Conservation (phyloP, 805 yeast genomes). For the Saturnispora mendoncae region DNA sequence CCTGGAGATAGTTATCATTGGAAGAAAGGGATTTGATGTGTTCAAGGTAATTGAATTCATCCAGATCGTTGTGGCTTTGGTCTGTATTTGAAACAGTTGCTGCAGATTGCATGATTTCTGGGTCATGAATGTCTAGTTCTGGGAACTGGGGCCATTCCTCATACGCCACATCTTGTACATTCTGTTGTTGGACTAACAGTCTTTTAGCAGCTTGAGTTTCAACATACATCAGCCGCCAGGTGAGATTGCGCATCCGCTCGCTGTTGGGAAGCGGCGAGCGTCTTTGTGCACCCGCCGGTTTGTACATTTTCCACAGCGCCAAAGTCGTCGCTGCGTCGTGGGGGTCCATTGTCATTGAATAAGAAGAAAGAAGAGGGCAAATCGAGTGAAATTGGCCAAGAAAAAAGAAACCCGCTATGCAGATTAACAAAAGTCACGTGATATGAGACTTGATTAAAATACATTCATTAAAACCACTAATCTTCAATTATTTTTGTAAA, state of each 20-base stretch:
- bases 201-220: slow-evolving; percentile 15
- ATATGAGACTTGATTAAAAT: no score
- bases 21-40: slow-evolving; percentile 16
- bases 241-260: slow-evolving; percentile 70
- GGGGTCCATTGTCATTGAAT: slow-evolving; percentile 3
- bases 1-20: slow-evolving; percentile 12
- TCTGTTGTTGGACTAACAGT: neutral
- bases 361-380: neutral
- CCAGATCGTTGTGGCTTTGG: neutral
- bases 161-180: slow-evolving; percentile 5
- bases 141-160: slow-evolving; percentile 30
- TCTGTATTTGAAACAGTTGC: neutral
- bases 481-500: no score
- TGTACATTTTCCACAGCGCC: slow-evolving; percentile 75
- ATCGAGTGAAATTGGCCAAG: no score
- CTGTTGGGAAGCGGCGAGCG: slow-evolving; percentile 65
- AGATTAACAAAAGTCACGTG: no score
- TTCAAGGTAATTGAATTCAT: slow-evolving; percentile 12
- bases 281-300: slow-evolving; percentile 55
- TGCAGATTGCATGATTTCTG: slow-evolving; percentile 1
- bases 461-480: no score
- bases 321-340: slow-evolving; percentile 29
- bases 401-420: no score
- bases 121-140: slow-evolving; percentile 19
- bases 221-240: slow-evolving; percentile 81